Conservation (phyloP, 371 early-diverging fungal species). For the Apophysomyces variabilis region DNA sequence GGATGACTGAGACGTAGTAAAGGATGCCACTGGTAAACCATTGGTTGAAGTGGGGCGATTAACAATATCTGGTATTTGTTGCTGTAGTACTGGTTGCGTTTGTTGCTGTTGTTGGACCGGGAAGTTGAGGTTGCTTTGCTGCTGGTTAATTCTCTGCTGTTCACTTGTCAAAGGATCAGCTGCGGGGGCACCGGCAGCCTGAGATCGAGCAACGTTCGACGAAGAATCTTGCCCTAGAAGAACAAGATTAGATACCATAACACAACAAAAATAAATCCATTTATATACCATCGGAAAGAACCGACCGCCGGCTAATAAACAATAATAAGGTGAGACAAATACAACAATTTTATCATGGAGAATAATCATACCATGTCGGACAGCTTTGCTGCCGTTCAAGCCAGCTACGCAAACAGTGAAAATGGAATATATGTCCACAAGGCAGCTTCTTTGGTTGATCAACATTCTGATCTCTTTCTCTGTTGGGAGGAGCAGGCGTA, state of each 20-base stretch:
- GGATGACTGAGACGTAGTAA: neutral
- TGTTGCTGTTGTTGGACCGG: neutral
- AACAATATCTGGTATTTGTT: neutral
- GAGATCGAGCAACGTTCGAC: neutral
- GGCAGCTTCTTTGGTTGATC: slow-evolving; percentile 92
- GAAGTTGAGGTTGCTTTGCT: neutral
- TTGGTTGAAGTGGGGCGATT: neutral
- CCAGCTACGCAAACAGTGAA: slow-evolving; percentile 97
- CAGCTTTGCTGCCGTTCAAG: slow-evolving; percentile 98
- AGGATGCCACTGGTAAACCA: neutral
- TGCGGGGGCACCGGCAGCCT: neutral
- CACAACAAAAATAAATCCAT: neutral
- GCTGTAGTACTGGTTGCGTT: neutral
- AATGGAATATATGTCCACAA: slow-evolving; percentile 98
- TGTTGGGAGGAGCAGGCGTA: slow-evolving; percentile 22
- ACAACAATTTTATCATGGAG: neutral
- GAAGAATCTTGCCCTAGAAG: neutral
- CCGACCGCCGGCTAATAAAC: slow-evolving; percentile 53
- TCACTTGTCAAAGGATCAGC: neutral
- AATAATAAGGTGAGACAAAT: neutral
- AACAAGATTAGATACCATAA: neutral
- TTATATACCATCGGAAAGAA: slow-evolving; percentile 37
- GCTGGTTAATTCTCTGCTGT: slow-evolving; percentile 10
- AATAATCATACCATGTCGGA: slow-evolving; percentile 86
- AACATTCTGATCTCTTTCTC: slow-evolving; percentile 36